Conservation (phyloP, 2,329 filamentous ascomycete species). For the Botryotinia narcissicola region DNA sequence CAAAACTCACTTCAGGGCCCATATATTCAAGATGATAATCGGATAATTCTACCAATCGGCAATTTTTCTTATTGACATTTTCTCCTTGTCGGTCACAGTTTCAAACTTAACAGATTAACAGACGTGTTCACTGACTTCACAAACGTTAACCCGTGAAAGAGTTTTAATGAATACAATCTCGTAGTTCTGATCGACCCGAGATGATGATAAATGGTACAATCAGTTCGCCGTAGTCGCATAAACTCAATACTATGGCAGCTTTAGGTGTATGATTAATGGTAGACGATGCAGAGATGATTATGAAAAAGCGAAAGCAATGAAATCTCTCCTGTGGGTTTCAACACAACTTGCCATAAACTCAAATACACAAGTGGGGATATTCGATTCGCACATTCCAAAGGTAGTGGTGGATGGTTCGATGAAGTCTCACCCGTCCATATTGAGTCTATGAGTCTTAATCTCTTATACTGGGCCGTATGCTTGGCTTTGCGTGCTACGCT, state of each 20-base stretch:
- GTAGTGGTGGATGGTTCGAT: neutral
- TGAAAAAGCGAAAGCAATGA: neutral
- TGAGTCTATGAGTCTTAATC: neutral
- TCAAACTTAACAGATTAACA: neutral
- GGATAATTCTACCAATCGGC: too few relatives aligned
- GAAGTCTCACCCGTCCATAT: neutral
- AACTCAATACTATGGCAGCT: neutral
- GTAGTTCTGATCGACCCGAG: neutral
- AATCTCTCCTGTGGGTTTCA: neutral
- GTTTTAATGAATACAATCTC: neutral
- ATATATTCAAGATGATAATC: neutral
- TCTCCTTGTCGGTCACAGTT: neutral
- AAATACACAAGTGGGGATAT: neutral
- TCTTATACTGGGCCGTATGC: neutral
- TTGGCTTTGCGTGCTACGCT: neutral
- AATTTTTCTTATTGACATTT: neutral
- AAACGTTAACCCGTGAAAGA: neutral
- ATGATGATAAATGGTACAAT: neutral
- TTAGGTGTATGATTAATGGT: neutral
- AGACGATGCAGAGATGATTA: neutral
- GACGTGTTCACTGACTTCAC: too few relatives aligned
- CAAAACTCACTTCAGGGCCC: neutral
- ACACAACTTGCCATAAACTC: neutral
- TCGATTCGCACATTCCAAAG: neutral
- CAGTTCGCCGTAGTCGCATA: neutral